Evolutionary conservation across 2,329 filamentous ascomycete species (phyloP), one percentile per base, ranked within the genome.

Genomic region (Colletotrichum scovillei): DNA sequence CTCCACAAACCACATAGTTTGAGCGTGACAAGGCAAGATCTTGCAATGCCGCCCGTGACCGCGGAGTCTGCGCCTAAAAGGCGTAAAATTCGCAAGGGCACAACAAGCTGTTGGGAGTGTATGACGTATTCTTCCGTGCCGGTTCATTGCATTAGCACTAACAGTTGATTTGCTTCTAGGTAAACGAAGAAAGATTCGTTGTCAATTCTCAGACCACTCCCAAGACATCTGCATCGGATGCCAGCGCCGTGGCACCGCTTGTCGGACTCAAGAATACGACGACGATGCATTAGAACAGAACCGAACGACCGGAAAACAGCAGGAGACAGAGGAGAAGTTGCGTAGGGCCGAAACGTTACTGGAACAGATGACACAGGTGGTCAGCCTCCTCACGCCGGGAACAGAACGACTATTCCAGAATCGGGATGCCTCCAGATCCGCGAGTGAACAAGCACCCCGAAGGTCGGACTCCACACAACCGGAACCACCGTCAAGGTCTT

Each of bases 41-140:
- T 57, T 26, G 28, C 26, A 9, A 9, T 9, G 7, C 24, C 5
- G 55, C 26, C 5, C 3, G 14, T 32, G 12, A 26, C 55, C 28
- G 16, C 26, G 8, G 8, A 16, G 55, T 26, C 14, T n/a, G 55
- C 55, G 28, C 55, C 26, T 11, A 38, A 16, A 12, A 57, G n/a
- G 19, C 28, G 28, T 12, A 88, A 84, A 72, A n/a, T 88, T 28
- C 85, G 87, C 26, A 90, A 89, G 63, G 88, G 88, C 11, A 90
- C 88, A 0, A 82, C 80, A 35, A 89, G 87, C 69, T 90, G 88
- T 78, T 90, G 88, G 88, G 88, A 89, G 75, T 90, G 88, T 82
- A 59, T n/a, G 56, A 12, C 24, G 5, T 12, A 19, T 0, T 8
- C 35, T 5, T 38, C 1, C 14, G 1, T n/a, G 1, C 8, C 4